Conservation (phyloP, 805 yeast species). For the Teunomyces barrocoloradensis region DNA sequence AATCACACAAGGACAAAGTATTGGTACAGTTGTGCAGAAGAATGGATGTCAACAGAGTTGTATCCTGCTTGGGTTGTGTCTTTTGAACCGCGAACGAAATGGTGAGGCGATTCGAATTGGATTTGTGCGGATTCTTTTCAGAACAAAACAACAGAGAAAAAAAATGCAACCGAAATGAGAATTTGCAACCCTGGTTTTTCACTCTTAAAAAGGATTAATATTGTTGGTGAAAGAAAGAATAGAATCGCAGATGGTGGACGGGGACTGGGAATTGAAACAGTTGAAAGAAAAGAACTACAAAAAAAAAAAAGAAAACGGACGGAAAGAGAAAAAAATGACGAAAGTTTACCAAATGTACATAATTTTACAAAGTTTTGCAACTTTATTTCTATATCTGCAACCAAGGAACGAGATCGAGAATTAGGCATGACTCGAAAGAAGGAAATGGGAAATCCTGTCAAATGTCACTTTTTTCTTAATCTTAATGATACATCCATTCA, state of each 20-base stretch:
- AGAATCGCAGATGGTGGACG: not conserved
- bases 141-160: not conserved
- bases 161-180: not conserved
- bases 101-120: not conserved
- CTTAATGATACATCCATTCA: not conserved
- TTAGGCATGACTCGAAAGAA: too few species aligned
- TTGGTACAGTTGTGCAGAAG: not conserved
- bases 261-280: not conserved
- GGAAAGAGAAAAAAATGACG: too few species aligned
- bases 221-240: not conserved
- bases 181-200: not conserved
- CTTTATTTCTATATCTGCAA: too few species aligned
- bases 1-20: not conserved
- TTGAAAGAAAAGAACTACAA: too few species aligned
- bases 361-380: too few species aligned
- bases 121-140: not conserved
- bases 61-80: not conserved
- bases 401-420: too few species aligned
- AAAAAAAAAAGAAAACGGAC: too few species aligned
- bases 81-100: not conserved
- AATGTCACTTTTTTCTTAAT: too few species aligned
- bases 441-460: too few species aligned
- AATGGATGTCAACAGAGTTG: not conserved
- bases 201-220: not conserved
- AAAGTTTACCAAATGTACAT: too few species aligned